Conservation (phyloP, 176 grass and related monocot species). For the Urochloa ruziziensis region DNA sequence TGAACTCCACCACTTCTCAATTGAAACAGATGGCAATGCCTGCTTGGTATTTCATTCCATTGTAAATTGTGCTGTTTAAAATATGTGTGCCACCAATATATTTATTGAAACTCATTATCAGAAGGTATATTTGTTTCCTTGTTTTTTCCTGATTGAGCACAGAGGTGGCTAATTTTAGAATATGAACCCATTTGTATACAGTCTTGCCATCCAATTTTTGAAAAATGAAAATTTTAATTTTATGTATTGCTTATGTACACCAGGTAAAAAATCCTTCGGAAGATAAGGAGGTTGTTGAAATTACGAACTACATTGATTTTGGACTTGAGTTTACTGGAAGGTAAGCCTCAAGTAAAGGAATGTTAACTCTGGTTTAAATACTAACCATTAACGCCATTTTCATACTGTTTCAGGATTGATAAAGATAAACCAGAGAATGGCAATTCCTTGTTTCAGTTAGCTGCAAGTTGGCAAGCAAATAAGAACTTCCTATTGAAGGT, state of each 20-base stretch:
- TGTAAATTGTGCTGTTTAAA: neutral
- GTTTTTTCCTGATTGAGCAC: neutral
- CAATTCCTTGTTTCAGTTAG: constrained; percentile 78
- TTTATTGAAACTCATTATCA: neutral
- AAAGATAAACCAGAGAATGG: constrained; percentile 36
- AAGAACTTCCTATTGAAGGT: constrained; percentile 93
- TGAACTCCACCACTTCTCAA: neutral
- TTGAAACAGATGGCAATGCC: neutral
- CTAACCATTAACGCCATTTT: constrained; percentile 1
- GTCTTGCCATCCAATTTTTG: neutral
- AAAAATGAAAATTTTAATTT: neutral
- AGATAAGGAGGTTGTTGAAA: constrained; percentile 82
- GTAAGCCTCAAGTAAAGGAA: constrained; percentile 37
- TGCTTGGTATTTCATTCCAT: neutral
- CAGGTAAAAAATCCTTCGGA: constrained; percentile 95
- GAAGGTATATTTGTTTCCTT: neutral
- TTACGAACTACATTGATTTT: constrained; percentile 96
- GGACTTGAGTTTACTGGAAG: constrained; percentile 79
- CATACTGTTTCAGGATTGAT: constrained; percentile 54
- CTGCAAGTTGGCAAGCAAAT: constrained; percentile 93
- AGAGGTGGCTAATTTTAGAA: neutral
- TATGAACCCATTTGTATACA: neutral
- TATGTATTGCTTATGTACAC: constrained; percentile 8
- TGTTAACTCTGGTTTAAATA: neutral
- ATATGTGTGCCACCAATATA: neutral